Evolutionary conservation across 2,329 filamentous ascomycete species (phyloP), one percentile per base, ranked within the genome.

Genomic region (Leptographium galeiforme): DNA sequence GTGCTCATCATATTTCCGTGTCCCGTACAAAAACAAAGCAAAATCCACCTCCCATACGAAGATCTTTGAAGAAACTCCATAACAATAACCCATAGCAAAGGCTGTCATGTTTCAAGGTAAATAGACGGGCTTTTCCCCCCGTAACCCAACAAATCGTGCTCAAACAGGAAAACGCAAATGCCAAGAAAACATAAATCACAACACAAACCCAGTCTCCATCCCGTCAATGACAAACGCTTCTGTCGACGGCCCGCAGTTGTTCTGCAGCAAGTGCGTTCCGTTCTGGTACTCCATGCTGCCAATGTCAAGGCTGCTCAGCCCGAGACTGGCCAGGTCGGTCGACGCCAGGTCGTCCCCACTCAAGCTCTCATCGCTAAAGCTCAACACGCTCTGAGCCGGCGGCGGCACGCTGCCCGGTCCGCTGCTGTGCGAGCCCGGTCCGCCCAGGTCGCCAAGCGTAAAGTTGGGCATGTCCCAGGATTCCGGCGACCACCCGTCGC

Each of bases 321-420:
- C 57, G 52, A 77, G 60, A 52, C 75, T 71, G 40, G 68, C 70
- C 52, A 77, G 59, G 52, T 77, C 71, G 34, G 69, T 70, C 7
- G 72, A 64, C 4, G 68, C 65, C 32, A 73, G 63, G 48, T 81
- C 77, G 48, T 80, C 77, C 0, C 76, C 78, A 63, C 76, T 78
- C 45, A 81, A 64, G 61, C 76, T 78, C 59, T 80, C 77, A 52
- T 80, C 77, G 57, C 77, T 79, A 48, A 79, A 64, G 61, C 76
- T 79, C 18, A 77, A 66, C 39, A 77, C 75, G 55, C 75, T 78
- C 58, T 77, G 76, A 11, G 76, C 69, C 32, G 71, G 67, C 1
- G 66, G 67, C 0, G 69, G 66, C 51, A 67, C 52, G 30, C 58
- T 68, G 25, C 65, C 64, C 4, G 41, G 41, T 8, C 50, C 48